phyloP scores from a whole-genome alignment of 106 monocot genomes.

The Narthecium ossifragum region DNA sequence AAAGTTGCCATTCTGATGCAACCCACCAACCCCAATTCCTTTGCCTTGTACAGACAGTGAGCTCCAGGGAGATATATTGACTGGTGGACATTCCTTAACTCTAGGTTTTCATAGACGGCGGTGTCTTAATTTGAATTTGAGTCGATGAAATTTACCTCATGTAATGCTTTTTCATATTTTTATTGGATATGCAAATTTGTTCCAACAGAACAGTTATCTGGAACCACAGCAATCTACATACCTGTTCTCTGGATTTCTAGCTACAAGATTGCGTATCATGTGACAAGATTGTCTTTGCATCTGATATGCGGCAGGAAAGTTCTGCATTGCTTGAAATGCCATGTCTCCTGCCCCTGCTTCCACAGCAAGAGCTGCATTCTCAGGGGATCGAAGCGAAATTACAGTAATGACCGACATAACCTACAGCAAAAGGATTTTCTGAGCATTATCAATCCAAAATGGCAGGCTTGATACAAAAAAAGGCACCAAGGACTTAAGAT shows the following conservation, averaged over 20 bases:
- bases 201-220: too few species aligned
- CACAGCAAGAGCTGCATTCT: conserved; percentile 79
- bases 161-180: neutral
- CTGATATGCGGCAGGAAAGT: conserved; percentile 71
- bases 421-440: conserved; percentile 24
- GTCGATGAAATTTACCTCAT: neutral
- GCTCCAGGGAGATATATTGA: neutral
- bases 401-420: conserved; percentile 67
- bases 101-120: neutral
- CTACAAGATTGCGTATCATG: conserved; percentile 96
- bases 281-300: conserved; percentile 88
- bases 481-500: too few species aligned
- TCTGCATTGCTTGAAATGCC: conserved; percentile 74
- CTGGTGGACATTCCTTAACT: too few species aligned
- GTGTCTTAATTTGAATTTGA: neutral
- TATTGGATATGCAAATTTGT: neutral
- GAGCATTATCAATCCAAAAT: neutral
- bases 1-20: too few species aligned
- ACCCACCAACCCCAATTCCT: too few species aligned
- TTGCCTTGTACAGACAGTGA: too few species aligned
- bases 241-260: conserved; percentile 82
- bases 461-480: neutral
- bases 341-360: conserved; percentile 86
- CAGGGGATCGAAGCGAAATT: conserved; percentile 79
- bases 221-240: too few species aligned